Base-by-base conservation (phyloP, 148 eudicot genomes). In the Bassia scoparia region DNA sequence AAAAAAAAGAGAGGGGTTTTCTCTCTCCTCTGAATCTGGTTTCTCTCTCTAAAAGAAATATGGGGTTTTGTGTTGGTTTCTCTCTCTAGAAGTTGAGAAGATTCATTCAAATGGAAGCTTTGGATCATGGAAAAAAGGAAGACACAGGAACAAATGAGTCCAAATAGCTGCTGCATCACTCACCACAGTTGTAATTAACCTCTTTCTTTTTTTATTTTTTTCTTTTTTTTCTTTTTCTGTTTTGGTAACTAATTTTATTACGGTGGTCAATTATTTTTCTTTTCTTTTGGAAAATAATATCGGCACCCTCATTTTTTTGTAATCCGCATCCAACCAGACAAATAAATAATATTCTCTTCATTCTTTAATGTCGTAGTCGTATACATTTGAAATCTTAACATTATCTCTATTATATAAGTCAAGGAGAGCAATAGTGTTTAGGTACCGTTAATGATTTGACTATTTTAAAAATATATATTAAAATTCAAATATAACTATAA, bases 71-170 rank as follows among this genome's bases (percentile, higher is more conserved):
- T 48, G 46, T 27, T 44, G 31, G 0, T 65, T 69, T 79, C 82
- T 79, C 82, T 75, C 78, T 54, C 82, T 70, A 56, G 67, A 75
- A 75, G 75, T 79, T 75, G 34, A 48, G 78, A 79, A 79, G 81
- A 74, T 79, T 79, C 82, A 79, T 79, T 79, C 74, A 79, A 70
- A 79, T 64, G 78, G 82, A 79, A 74, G 78, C 67, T 79, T 79
- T 69, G 75, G 82, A 74, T 79, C 71, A 79, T 74, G 78, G 75
- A 70, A 79, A 74, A 30, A 34, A 37, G 74, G 75, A 70, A 69
- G 67, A 74, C 71, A 65, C 24, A 74, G 62, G 59, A 79, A 79
- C 75, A 70, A 72, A 33, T 64, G 31, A 63, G 71, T 79, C 75
- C 78, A 70, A 79, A 64, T 50, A 29, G 50, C 43, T 53, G 72